Evolutionary conservation across 176 grass and related monocot genomes (phyloP), one percentile per base, ranked within the genome.

Genomic region (Cenchrus americanus): DNA sequence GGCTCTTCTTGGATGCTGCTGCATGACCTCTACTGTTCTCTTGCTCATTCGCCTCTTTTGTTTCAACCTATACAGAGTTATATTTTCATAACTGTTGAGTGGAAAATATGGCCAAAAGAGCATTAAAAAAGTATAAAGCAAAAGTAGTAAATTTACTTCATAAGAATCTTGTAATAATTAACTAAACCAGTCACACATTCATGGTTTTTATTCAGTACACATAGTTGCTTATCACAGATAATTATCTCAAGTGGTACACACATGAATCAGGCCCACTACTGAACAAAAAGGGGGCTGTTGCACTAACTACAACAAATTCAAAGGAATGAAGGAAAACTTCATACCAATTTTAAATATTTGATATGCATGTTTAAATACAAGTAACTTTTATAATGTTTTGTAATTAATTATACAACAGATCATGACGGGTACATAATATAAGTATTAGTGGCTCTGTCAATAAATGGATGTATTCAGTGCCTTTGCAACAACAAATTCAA

Each of bases 41-140:
- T 82, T 88, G 89, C 79, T 88, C 85, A n/a, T 74, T 88, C 60
- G 62, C 77, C 26, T 82, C 80, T 84, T 84, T 90, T 50, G 27
- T 21, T 47, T 87, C 80, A 69, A 76, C 85, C 89, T 90, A 87
- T 90, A 90, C 69, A 80, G 68, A 79, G 37, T 62, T 62, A 27
- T 62, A 81, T 82, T 83, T 73, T 22, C 77, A 63, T 65, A 84
- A 73, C 37, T 41, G 22, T 75, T 71, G 12, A 82, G 75, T 9
- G 19, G 54, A 40, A 23, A 80, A 73, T 62, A 87, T 55, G 40
- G 60, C 83, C 15, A 84, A 52, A 72, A 72, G n/a, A 69, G 66
- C 14, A 26, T 43, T 43, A 37, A 37, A 37, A 68, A 10, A 53
- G 10, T 23, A 41, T 18, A 23, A 22, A 22, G 32, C 48, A 24